phyloP scores from a whole-genome alignment of 2,329 filamentous ascomycete species.

The Aspergillaceae sp. region DNA sequence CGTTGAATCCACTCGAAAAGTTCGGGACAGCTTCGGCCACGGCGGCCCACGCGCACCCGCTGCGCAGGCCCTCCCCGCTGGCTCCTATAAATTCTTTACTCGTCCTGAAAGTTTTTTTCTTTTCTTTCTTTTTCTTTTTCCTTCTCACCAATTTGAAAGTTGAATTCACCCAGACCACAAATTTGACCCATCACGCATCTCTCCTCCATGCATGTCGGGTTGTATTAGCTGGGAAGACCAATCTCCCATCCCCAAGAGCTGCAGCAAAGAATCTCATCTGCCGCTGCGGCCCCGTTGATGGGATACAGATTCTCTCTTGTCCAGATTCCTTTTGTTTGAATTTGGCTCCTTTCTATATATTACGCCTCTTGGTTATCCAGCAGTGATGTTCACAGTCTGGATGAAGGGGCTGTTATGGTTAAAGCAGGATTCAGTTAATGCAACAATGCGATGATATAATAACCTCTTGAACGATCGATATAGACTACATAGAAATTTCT shows the following conservation, averaged over 20 bases:
- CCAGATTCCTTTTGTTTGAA: background rate
- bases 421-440: slow-evolving; percentile 12
- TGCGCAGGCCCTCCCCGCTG: slow-evolving; percentile 12
- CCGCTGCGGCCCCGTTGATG: slow-evolving; percentile 43
- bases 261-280: slow-evolving; percentile 38
- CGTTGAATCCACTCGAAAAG: slow-evolving; percentile 16
- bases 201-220: slow-evolving; percentile 46
- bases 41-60: slow-evolving; percentile 15
- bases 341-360: slow-evolving; percentile 1
- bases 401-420: slow-evolving; percentile 4
- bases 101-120: slow-evolving; percentile 11
- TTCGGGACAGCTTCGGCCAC: slow-evolving; percentile 18
- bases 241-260: slow-evolving; percentile 43
- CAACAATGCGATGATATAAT: slow-evolving; percentile 13
- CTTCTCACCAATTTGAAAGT: slow-evolving; percentile 46
- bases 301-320: slow-evolving; percentile 30
- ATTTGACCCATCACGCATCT: slow-evolving; percentile 50
- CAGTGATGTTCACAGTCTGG: background rate
- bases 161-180: slow-evolving; percentile 42
- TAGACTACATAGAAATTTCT: background rate
- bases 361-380: background rate
- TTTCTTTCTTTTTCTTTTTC: slow-evolving; percentile 22
- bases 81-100: slow-evolving; percentile 9
- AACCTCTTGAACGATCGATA: background rate
- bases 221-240: slow-evolving; percentile 48